Evolutionary conservation across 305 asterid genomes (phyloP).

Genomic region (Solanum hybrid): DNA sequence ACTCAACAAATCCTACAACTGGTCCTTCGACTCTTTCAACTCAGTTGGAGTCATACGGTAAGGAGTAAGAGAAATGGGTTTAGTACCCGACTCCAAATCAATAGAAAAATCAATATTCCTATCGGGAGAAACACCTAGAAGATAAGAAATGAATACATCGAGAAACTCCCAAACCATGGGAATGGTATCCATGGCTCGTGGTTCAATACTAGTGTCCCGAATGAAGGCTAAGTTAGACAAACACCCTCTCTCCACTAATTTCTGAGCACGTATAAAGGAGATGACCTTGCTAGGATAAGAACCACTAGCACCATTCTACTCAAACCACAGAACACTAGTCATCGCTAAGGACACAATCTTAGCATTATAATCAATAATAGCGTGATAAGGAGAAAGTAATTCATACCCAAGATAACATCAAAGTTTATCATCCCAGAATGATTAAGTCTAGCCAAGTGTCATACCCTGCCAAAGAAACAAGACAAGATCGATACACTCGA

Average conservation of each 20-base stretch:
- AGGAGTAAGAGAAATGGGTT: neutral
- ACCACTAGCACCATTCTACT: neutral
- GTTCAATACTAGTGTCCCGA: neutral
- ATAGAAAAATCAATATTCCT: neutral
- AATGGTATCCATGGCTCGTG: rapidly evolving
- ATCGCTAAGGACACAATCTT: neutral
- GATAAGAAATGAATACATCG: neutral
- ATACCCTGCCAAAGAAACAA: neutral
- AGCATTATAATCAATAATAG: neutral
- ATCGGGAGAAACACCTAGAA: neutral
- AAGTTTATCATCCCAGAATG: neutral
- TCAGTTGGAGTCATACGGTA: neutral
- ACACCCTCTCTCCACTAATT: neutral
- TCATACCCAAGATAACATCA: neutral
- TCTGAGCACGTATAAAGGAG: neutral
- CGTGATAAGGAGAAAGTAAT: neutral
- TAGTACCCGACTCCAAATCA: neutral
- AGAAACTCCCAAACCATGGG: neutral
- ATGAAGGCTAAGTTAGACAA: neutral
- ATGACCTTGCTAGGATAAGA: neutral
- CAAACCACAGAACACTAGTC: neutral
- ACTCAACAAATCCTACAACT: neutral
- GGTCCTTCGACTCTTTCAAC: too few relatives aligned
- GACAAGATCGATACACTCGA: neutral
- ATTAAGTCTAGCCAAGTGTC: neutral